phyloP scores from a whole-genome alignment of 2,329 filamentous ascomycete species.

The Sporothrix sp. region DNA sequence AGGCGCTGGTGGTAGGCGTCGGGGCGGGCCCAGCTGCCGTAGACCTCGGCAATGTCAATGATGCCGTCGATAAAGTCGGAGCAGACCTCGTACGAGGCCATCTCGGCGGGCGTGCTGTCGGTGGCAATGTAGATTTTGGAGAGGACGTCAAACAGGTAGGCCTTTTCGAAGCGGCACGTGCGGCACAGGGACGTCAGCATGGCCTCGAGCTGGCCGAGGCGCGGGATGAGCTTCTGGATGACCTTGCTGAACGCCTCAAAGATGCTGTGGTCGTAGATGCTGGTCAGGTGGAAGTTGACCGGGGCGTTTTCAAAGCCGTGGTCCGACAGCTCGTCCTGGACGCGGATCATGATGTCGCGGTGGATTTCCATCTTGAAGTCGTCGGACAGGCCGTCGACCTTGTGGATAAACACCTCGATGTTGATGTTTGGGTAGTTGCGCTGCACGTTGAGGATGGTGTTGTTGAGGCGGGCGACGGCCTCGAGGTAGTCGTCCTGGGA shows the following conservation, averaged over 20 bases:
- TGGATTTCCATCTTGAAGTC: conserved; percentile 96
- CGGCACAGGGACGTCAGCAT: conserved; percentile 90
- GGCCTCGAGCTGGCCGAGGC: conserved; percentile 83
- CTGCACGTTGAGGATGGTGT: conserved; percentile 81
- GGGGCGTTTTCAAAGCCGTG: conserved; percentile 87
- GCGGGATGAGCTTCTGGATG: conserved; percentile 92
- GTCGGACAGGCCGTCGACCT: conserved; percentile 93
- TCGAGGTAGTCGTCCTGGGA: conserved; percentile 97
- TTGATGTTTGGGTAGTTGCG: conserved; percentile 87
- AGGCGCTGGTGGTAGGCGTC: conserved; percentile 45
- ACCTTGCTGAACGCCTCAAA: conserved; percentile 98
- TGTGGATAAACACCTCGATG: conserved; percentile 98
- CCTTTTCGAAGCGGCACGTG: conserved; percentile 93
- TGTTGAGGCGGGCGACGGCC: conserved; percentile 75
- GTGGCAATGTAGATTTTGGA: conserved; percentile 99
- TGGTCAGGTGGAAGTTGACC: conserved; percentile 91
- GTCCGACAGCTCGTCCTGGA: conserved; percentile 91
- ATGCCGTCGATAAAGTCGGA: conserved; percentile 98
- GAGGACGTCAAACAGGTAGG: conserved; percentile 93
- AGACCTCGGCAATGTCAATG: conserved; percentile 92
- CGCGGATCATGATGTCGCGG: conserved; percentile 90
- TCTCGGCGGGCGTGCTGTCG: conserved; percentile 84
- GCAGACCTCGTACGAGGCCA: conserved; percentile 95
- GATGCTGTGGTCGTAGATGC: conserved; percentile 94
- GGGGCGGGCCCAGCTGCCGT: conserved; percentile 61